phyloP scores from a whole-genome alignment of 2,329 filamentous ascomycete genomes.

The Allantophomopsis cytisporea region DNA sequence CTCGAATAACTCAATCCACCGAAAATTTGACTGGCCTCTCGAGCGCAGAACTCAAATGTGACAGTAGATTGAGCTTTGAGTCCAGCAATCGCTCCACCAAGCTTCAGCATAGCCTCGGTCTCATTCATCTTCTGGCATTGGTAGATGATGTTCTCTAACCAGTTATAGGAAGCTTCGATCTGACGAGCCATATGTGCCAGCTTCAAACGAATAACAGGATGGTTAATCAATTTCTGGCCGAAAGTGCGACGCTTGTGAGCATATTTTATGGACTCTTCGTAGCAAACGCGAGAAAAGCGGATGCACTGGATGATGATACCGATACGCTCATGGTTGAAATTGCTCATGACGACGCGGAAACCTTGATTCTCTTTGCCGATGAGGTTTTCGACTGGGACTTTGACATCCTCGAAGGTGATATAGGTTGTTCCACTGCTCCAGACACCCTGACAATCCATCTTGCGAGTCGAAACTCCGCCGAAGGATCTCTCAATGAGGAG shows the following conservation, averaged over 20 bases:
- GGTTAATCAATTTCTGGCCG: slow-evolving; percentile 90
- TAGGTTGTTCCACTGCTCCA: slow-evolving; percentile 94
- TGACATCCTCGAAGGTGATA: slow-evolving; percentile 97
- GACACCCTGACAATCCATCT: slow-evolving; percentile 98
- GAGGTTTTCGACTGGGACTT: slow-evolving; percentile 97
- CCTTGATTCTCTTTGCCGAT: slow-evolving; percentile 97
- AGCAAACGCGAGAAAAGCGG: slow-evolving; percentile 92
- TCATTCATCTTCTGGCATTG: slow-evolving; percentile 90
- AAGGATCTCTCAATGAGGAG: slow-evolving; percentile 79
- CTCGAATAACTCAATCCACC: slow-evolving; percentile 85
- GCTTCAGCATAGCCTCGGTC: slow-evolving; percentile 87
- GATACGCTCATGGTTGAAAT: slow-evolving; percentile 98
- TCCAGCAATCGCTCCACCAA: slow-evolving; percentile 85
- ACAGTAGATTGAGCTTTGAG: slow-evolving; percentile 90
- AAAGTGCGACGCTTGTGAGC: slow-evolving; percentile 95
- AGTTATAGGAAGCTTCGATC: slow-evolving; percentile 93
- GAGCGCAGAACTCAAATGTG: slow-evolving; percentile 95
- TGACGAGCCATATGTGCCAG: slow-evolving; percentile 96
- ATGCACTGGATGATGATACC: slow-evolving; percentile 97
- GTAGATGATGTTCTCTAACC: slow-evolving; percentile 90
- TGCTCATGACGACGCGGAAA: slow-evolving; percentile 98
- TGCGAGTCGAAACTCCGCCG: slow-evolving; percentile 79
- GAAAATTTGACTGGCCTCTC: slow-evolving; percentile 95
- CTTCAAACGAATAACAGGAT: slow-evolving; percentile 95
- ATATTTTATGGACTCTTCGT: slow-evolving; percentile 93